Percentiles rank a stretch among this genome's conserved stretches.
Conservation (phyloP, 805 yeast genomes). For the Candida jianshihensis region DNA sequence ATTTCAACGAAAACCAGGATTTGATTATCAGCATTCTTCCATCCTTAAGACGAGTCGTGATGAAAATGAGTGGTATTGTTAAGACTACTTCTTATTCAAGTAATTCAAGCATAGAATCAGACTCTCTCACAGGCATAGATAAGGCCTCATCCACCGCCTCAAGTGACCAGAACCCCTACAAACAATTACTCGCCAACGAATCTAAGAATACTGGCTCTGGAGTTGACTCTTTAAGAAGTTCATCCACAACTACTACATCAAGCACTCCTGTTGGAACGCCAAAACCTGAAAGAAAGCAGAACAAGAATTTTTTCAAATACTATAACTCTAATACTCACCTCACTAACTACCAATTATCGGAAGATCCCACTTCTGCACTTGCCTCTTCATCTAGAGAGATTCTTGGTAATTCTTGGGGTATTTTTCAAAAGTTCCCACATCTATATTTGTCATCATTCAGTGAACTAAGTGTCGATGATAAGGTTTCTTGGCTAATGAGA, state of each 20-base stretch:
- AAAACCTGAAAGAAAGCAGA: conserved; percentile 21
- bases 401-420: conserved; percentile 23
- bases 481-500: conserved; percentile 2
- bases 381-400: conserved; percentile 20
- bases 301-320: conserved; percentile 18
- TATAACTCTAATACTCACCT: conserved; percentile 14
- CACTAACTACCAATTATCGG: conserved; percentile 1
- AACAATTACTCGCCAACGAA: conserved; percentile 1
- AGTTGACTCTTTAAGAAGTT: conserved; percentile 9
- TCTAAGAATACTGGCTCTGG: conserved; percentile 1
- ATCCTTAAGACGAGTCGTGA: conserved; percentile 24
- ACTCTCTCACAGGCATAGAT: conserved; percentile 7
- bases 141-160: conserved; percentile 16
- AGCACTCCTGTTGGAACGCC: conserved; percentile 12
- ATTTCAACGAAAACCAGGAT: conserved; percentile 16
- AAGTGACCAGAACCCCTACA: conserved; percentile 7
- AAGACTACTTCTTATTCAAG: conserved; percentile 14
- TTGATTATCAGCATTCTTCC: conserved; percentile 23
- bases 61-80: conserved; percentile 15
- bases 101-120: conserved; percentile 15
- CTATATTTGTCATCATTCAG: conserved; percentile 19
- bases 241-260: conserved; percentile 17
- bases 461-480: conserved; percentile 3
- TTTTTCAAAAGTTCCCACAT: conserved; percentile 28
- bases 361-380: conserved; percentile 5